phyloP scores from a whole-genome alignment of 2,329 filamentous ascomycete species.

The Thyridium curvatum region DNA sequence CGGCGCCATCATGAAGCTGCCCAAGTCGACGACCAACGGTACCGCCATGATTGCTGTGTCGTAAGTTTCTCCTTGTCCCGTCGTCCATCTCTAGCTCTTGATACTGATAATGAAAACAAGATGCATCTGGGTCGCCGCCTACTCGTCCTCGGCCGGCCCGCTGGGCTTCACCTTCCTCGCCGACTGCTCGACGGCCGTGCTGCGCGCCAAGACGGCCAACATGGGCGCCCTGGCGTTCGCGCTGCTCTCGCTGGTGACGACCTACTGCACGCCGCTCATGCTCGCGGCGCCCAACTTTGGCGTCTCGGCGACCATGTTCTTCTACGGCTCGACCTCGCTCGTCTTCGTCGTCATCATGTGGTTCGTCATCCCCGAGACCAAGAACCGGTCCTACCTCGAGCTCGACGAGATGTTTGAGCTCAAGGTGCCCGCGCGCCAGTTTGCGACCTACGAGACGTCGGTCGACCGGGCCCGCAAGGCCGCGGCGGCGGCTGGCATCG shows the following conservation, averaged over 20 bases:
- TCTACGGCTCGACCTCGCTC: slow-evolving; percentile 6
- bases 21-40: slow-evolving; percentile 2
- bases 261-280: slow-evolving; percentile 5
- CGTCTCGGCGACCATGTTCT: slow-evolving; percentile 2
- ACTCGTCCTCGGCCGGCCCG: slow-evolving; percentile 4
- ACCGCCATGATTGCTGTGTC: slow-evolving; percentile 5
- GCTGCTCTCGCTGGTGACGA: slow-evolving; percentile 4
- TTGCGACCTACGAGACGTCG: slow-evolving; percentile 14
- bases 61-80: not conserved
- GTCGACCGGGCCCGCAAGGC: slow-evolving; percentile 3
- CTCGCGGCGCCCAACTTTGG: slow-evolving; percentile 2
- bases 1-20: slow-evolving; percentile 4
- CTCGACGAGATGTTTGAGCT: slow-evolving; percentile 33
- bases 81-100: not conserved
- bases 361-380: slow-evolving; percentile 29
- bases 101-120: no score
- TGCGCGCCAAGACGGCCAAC: slow-evolving; percentile 6
- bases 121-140: slow-evolving; percentile 4
- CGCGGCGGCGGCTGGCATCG: not conserved
- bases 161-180: slow-evolving; percentile 5
- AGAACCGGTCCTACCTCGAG: slow-evolving; percentile 37
- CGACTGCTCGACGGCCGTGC: slow-evolving; percentile 5
- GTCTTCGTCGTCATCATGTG: slow-evolving; percentile 7
- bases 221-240: slow-evolving; percentile 4
- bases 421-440: slow-evolving; percentile 24